Base-by-base conservation (phyloP, 2,329 filamentous ascomycete genomes). In the Verticillium nonalfalfae region DNA sequence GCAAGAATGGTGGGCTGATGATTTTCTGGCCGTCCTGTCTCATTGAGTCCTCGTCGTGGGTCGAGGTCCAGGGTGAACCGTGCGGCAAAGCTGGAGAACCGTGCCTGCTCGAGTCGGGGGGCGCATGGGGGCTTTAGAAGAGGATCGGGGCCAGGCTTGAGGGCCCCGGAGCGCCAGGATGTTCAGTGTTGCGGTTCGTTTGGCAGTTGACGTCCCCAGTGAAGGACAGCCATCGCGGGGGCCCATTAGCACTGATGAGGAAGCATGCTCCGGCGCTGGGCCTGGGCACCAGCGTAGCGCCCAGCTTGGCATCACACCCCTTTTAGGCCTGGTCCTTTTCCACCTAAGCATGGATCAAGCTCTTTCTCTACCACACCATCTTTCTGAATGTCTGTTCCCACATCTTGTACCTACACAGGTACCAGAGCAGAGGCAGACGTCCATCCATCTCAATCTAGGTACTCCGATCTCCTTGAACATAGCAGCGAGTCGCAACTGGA, bases 181-280 rank as follows among this genome's bases (percentile, higher is more conserved):
- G 45, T 3, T 21, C 45, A 21, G 45, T 7, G 45, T 21, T 21
- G 45, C 21, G 9, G 45, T 13, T 52, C 45, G 45, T 52, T 52
- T 52, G n/a, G 18, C 45, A 52, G 45, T 21, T 21, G 18, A 52
- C 45, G 45, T 21, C 40, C n/a, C 40, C 40, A 21, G 45, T 52
- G 21, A 31, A 21, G 21, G 45, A 52, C n/a, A 52, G 45, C n/a
- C 26, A 7, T 10, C 21, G n/a, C 18, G 21, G 45, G 45, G 26
- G 26, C 26, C 40, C 4, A 60, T 62, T 56, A 54, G 52, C 36
- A 64, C 63, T 61, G 63, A 64, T 59, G 57, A 58, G 62, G 62
- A 60, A 64, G 59, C 57, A 62, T n/a, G 55, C 55, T 57, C 55
- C 45, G 45, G 45, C 18, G n/a, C 45, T 52, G 45, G 18, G 45